phyloP scores from a whole-genome alignment of 2,329 filamentous ascomycete species.

The Fusarium sp. region DNA sequence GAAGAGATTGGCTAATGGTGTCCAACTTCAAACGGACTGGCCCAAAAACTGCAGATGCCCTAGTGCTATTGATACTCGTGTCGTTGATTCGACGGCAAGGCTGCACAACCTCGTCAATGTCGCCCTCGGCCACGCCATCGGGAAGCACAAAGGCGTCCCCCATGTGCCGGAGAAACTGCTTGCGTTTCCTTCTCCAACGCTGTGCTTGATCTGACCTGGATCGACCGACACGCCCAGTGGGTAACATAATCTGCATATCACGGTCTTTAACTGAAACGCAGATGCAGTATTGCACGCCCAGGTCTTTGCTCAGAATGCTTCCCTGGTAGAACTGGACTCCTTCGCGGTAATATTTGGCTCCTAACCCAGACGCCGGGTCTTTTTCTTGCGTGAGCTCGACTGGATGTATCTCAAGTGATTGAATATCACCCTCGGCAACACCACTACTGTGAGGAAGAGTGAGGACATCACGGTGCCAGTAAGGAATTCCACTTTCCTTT shows the following conservation, averaged over 20 bases:
- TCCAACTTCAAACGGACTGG: conserved; percentile 42
- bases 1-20: conserved; percentile 35
- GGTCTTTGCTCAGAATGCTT: conserved; percentile 53
- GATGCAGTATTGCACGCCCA: conserved; percentile 55
- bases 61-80: not conserved
- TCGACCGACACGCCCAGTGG: conserved; percentile 42
- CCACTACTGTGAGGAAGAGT: conserved; percentile 35
- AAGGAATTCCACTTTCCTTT: conserved; percentile 42
- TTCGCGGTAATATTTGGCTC: conserved; percentile 46
- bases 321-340: conserved; percentile 59
- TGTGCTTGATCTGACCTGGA: conserved; percentile 39
- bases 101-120: conserved; percentile 36
- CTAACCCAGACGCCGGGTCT: conserved; percentile 32
- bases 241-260: conserved; percentile 41
- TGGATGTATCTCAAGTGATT: conserved; percentile 45
- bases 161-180: conserved; percentile 44
- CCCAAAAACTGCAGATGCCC: conserved; percentile 8
- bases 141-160: conserved; percentile 50
- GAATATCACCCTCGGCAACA: conserved; percentile 22
- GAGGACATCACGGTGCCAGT: conserved; percentile 52
- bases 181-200: conserved; percentile 45
- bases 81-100: conserved; percentile 4
- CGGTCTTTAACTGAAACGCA: conserved; percentile 43
- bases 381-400: conserved; percentile 33
- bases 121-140: conserved; percentile 46